Evolutionary conservation across 257 asterid species (phyloP), one percentile per base, ranked within the genome.

Genomic region (Salvia miltiorrhiza): DNA sequence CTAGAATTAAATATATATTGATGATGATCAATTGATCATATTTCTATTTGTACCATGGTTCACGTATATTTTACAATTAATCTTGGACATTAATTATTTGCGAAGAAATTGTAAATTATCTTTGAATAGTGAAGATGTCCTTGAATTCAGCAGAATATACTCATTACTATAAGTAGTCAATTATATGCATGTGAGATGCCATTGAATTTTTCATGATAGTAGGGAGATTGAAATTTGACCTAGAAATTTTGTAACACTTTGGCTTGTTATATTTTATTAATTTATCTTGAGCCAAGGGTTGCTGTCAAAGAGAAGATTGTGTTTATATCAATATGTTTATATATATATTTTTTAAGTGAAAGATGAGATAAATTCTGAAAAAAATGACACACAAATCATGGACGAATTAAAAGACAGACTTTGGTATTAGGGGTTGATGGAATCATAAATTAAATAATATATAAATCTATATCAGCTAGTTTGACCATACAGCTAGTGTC

Each of bases 401-500:
- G 6, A 30, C 4, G 35, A 30, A 30, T 30, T 26, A 30, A 37
- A 37, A 6, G 12, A 37, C 43, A 37, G 11, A 37, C 43, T 37
- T 37, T 5, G 40, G n/a, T n/a, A 40, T 8, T 13, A 23, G 63
- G 26, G 52, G 12, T 67, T 37, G 54, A 13, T 52, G 37, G 49
- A 37, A 37, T 37, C 43, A 37, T 9, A 6, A 37, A 37, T 37
- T 6, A 37, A 35, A 9, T 37, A 37, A 37, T 37, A 37, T 6
- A 37, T 37, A 8, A 6, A 7, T 37, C 26, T 17, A 32, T 11
- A 30, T 17, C 28, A 17, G 16, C 4, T 52, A 52, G 49, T 52
- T 54, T 54, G 77, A 64, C 72, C 61, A 35, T 19, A 65, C 67
- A 65, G 62, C 67, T 65, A 56, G 41, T 65, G 54, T 50, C 48